Conservation (phyloP, 495 filamentous ascomycete genomes). For the Rusavskia elegans region DNA sequence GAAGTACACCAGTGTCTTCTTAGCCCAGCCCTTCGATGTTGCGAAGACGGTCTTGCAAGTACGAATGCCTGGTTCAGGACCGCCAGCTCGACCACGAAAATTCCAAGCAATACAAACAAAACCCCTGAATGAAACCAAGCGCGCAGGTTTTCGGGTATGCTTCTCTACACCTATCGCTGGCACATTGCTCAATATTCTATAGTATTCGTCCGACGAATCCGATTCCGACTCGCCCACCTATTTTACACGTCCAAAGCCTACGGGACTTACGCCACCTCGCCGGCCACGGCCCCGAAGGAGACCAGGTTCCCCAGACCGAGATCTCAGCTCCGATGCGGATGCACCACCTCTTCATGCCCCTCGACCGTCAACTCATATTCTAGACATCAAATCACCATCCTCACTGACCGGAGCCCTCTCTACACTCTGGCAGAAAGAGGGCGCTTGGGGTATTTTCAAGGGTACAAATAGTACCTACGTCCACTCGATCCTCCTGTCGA, state of each 20-base stretch:
- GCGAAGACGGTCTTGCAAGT: slow-evolving; percentile 87
- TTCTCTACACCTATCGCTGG: slow-evolving; percentile 15
- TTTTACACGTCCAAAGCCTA: slow-evolving; percentile 61
- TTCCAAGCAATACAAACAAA: no score
- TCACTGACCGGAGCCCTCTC: slow-evolving; percentile 66
- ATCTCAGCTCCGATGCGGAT: slow-evolving; percentile 9
- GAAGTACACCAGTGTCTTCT: slow-evolving; percentile 69
- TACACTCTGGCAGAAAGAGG: slow-evolving; percentile 78
- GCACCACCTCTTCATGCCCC: slow-evolving; percentile 18
- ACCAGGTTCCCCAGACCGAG: slow-evolving; percentile 23
- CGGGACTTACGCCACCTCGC: slow-evolving; percentile 30
- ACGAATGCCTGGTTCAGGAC: slow-evolving; percentile 24
- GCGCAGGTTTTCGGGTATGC: no score
- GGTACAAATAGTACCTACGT: slow-evolving; percentile 81
- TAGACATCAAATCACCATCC: slow-evolving; percentile 50
- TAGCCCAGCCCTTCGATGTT: slow-evolving; percentile 93
- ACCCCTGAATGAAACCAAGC: no score
- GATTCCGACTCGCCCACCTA: slow-evolving; percentile 70
- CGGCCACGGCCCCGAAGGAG: slow-evolving; percentile 23
- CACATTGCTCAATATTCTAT: slow-evolving; percentile 1
- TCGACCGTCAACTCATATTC: slow-evolving; percentile 36
- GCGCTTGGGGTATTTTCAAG: slow-evolving; percentile 88
- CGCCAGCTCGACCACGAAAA: slow-evolving; percentile 7
- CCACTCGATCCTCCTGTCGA: slow-evolving; percentile 69
- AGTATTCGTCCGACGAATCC: slow-evolving; percentile 30